Percentiles rank a stretch among this genome's conserved stretches.
Conservation (phyloP, 768 basidiomycete genomes). For the Cyathus striatus region DNA sequence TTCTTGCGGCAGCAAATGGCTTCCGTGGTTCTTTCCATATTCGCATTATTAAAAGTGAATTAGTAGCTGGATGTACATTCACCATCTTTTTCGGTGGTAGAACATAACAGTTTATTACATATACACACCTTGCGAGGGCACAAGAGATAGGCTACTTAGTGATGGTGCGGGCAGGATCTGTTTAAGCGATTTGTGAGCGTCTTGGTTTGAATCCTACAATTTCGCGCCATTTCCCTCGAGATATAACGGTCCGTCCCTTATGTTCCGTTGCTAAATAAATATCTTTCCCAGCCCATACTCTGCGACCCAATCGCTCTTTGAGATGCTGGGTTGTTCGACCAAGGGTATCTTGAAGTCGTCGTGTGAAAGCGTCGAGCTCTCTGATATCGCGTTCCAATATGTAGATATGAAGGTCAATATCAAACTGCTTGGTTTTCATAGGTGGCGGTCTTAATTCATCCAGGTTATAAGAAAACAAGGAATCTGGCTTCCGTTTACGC, state of each 20-base stretch:
- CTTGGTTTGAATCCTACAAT: conserved; percentile 43
- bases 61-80: too few species aligned
- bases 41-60: too few species aligned
- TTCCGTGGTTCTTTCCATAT: too few species aligned
- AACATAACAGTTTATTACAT: too few species aligned
- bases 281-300: conserved; percentile 59
- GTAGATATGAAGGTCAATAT: conserved; percentile 50
- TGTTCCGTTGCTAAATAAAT: conserved; percentile 39
- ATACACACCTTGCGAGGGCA: too few species aligned
- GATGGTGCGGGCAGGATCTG: too few species aligned
- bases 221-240: conserved; percentile 45
- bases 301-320: conserved; percentile 78
- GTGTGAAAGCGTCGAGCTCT: conserved; percentile 41
- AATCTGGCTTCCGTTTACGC: conserved; percentile 2
- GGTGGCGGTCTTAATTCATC: background rate
- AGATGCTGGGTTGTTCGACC: conserved; percentile 52
- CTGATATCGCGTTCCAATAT: conserved; percentile 51
- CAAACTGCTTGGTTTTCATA: conserved; percentile 30
- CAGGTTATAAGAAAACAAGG: conserved; percentile 28
- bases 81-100: too few species aligned
- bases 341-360: conserved; percentile 33
- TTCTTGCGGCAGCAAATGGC: too few species aligned
- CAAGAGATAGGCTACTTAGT: too few species aligned
- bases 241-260: conserved; percentile 13
- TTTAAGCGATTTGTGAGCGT: too few species aligned